Conservation (phyloP, 2,329 filamentous ascomycete species). For the Colletotrichum tofieldiae region DNA sequence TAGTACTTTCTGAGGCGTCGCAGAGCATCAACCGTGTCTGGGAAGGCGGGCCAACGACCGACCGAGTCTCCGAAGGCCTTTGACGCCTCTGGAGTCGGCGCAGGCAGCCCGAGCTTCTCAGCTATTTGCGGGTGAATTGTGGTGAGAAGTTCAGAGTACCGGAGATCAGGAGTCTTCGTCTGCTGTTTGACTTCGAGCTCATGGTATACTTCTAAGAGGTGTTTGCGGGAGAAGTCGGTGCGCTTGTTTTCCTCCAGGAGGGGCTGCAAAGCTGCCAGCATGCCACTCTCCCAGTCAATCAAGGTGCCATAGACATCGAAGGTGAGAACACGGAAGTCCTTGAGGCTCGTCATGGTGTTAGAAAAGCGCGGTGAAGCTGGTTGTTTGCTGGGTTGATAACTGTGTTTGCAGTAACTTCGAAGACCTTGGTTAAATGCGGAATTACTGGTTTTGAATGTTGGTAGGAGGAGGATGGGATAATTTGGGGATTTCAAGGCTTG, state of each 20-base stretch:
- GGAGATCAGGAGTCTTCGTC: conserved; percentile 66
- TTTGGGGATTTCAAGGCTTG: background rate
- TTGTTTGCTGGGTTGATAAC: too few relatives aligned
- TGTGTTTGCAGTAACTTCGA: background rate
- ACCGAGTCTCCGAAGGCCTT: conserved; percentile 68
- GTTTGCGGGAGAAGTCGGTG: conserved; percentile 52
- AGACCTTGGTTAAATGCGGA: background rate
- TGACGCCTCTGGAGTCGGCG: conserved; percentile 56
- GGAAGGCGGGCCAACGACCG: conserved; percentile 71
- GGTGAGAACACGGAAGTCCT: conserved; percentile 64
- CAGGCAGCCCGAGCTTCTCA: conserved; percentile 56
- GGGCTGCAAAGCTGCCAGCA: conserved; percentile 68
- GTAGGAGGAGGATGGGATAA: background rate
- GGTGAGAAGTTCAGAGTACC: conserved; percentile 73
- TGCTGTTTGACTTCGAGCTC: conserved; percentile 68
- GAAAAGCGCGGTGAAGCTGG: background rate
- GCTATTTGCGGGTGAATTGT: conserved; percentile 64
- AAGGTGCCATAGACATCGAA: conserved; percentile 89
- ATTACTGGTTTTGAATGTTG: background rate
- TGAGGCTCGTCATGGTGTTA: conserved; percentile 39
- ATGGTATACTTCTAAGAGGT: conserved; percentile 60
- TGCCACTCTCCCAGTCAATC: conserved; percentile 83
- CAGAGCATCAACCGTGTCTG: conserved; percentile 71
- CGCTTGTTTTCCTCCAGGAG: conserved; percentile 56
- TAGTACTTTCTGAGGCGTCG: conserved; percentile 64